Evolutionary conservation across 805 yeast genomes (phyloP).

Genomic region (Kazachstania bromeliacearum): DNA sequence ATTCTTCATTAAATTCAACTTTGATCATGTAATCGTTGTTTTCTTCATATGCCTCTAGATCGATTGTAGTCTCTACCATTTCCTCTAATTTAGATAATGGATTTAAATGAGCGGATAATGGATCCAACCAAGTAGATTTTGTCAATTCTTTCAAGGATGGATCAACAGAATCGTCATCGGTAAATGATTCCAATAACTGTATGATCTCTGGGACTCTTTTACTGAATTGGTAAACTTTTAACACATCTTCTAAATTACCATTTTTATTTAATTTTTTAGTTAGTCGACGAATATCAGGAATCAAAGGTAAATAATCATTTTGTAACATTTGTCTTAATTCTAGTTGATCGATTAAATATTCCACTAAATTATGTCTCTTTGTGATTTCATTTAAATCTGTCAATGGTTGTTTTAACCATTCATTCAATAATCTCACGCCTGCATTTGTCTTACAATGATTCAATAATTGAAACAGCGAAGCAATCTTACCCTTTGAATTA

Average conservation of each 20-base stretch:
- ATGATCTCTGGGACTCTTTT: constrained; percentile 60
- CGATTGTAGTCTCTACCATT: constrained; percentile 86
- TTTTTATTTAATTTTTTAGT: constrained; percentile 52
- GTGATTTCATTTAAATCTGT: constrained; percentile 51
- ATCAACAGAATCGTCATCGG: constrained; percentile 25
- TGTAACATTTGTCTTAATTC: constrained; percentile 56
- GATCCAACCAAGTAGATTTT: constrained; percentile 45
- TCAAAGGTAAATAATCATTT: constrained; percentile 54
- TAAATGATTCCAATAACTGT: constrained; percentile 39
- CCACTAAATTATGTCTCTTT: constrained; percentile 69
- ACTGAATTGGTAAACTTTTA: constrained; percentile 76
- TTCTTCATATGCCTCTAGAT: constrained; percentile 68
- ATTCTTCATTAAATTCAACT: constrained; percentile 79
- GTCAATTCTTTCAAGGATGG: constrained; percentile 28
- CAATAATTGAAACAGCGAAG: constrained; percentile 71
- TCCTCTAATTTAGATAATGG: constrained; percentile 65
- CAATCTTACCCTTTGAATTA: constrained; percentile 30
- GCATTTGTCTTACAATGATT: constrained; percentile 83
- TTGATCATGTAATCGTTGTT: constrained; percentile 72
- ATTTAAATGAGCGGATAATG: constrained; percentile 39
- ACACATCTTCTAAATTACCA: constrained; percentile 78
- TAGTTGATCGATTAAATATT: constrained; percentile 58
- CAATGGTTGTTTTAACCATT: constrained; percentile 95
- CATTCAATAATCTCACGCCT: constrained; percentile 81
- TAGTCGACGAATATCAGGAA: constrained; percentile 77